Evolutionary conservation across 768 basidiomycete species (phyloP).

Genomic region (Trametes sanguinea): DNA sequence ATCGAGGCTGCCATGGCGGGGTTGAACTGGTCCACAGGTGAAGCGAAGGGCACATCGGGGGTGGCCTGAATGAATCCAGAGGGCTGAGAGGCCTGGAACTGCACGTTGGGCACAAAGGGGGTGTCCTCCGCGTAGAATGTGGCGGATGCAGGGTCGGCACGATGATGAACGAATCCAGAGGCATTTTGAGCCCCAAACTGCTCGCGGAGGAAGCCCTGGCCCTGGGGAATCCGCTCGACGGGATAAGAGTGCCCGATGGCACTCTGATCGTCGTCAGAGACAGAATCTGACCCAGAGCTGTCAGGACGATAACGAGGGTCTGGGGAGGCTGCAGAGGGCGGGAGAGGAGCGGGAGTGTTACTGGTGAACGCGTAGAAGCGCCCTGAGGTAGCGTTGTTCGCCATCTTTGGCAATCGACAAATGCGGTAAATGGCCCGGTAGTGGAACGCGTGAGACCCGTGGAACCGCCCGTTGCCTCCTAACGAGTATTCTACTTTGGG

Average conservation of each 20-base stretch:
- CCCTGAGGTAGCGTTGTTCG: constrained; percentile 23
- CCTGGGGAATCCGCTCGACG: constrained; percentile 12
- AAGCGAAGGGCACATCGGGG: constrained; percentile 6
- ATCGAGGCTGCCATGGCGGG: constrained; percentile 4
- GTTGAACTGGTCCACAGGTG: constrained; percentile 2
- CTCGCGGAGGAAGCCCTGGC: constrained; percentile 7
- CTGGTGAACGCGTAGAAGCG: constrained; percentile 25
- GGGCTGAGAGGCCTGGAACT: constrained; percentile 2
- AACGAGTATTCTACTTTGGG: constrained; percentile 17
- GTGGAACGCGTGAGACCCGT: constrained; percentile 25
- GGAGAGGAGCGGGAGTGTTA: constrained; percentile 17
- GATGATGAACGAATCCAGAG: constrained; percentile 9
- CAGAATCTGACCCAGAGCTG: constrained; percentile 23
- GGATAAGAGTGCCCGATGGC: constrained; percentile 11
- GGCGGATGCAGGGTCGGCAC: constrained; percentile 9
- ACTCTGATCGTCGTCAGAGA: constrained; percentile 19
- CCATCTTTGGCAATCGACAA: constrained; percentile 28
- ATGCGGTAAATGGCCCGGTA: constrained; percentile 21
- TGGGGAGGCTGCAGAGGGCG: constrained; percentile 15
- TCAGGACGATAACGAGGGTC: constrained; percentile 12
- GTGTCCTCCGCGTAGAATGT: constrained; percentile 24
- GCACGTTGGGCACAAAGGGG: constrained; percentile 21
- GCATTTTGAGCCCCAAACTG: constrained; percentile 14
- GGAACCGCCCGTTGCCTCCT: constrained; percentile 2
- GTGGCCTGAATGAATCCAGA: constrained; percentile 12